These are phyloP conservation scores for Hymenoscyphus scutula DNA, from an alignment of 2,329 filamentous ascomycete species.

Conservation along the genomic window DNA sequence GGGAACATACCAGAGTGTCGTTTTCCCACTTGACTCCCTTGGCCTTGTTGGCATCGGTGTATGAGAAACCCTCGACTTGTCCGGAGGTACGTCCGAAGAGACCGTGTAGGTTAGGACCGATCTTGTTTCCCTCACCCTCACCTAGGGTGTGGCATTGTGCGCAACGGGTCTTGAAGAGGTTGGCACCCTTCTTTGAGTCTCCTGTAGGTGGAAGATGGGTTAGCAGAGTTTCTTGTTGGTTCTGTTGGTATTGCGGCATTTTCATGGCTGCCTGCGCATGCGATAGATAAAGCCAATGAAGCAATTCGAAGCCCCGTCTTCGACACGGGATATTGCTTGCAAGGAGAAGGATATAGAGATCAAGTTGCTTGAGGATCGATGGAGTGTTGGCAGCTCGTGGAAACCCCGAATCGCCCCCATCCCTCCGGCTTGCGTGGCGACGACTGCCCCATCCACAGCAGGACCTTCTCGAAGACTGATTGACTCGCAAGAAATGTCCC, in stretches of 20 bases:
- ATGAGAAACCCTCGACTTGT: constrained; percentile 86
- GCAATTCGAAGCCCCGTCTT: neutral
- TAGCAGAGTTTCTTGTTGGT: constrained; percentile 28
- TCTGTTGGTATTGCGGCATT: constrained; percentile 6
- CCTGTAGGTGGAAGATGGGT: constrained; percentile 51
- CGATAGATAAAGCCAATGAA: constrained; percentile 10
- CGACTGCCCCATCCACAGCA: constrained; percentile 7
- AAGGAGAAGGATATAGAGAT: constrained; percentile 3
- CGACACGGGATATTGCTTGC: neutral
- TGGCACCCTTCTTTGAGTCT: constrained; percentile 94
- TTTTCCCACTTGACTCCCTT: constrained; percentile 91
- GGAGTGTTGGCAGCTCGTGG: constrained; percentile 11
- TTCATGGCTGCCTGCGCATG: constrained; percentile 19
- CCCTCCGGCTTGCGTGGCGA: constrained; percentile 6
- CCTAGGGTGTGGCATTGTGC: constrained; percentile 98
- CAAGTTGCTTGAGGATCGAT: constrained; percentile 5
- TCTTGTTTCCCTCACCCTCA: constrained; percentile 90
- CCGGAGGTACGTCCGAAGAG: constrained; percentile 97
- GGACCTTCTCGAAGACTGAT: neutral
- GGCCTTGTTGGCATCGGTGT: constrained; percentile 99
- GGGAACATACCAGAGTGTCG: constrained; percentile 67
- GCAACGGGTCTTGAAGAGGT: constrained; percentile 99
- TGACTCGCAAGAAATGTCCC: neutral
- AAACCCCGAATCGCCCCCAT: neutral
- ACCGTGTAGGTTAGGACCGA: constrained; percentile 94